phyloP scores from a whole-genome alignment of 2,329 filamentous ascomycete species.

The Didymella arachidicola region DNA sequence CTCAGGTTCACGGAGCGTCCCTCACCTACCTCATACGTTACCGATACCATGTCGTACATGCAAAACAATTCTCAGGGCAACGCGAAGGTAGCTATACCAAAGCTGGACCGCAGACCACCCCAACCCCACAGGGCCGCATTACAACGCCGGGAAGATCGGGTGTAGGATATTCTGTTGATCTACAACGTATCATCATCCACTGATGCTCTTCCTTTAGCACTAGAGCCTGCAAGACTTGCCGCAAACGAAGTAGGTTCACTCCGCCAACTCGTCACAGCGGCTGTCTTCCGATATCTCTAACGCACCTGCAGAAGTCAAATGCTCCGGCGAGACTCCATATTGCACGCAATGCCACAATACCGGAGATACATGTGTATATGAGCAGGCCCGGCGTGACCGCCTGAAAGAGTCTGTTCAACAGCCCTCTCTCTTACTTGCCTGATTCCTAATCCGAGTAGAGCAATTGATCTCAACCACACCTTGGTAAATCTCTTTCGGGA shows the following conservation, averaged over 20 bases:
- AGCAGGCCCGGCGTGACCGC: constrained; percentile 35
- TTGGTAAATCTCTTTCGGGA: constrained; percentile 30
- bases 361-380: constrained; percentile 30
- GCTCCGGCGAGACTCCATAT: constrained; percentile 33
- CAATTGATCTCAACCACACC: constrained; percentile 31
- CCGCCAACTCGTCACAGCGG: background rate
- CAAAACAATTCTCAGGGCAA: background rate
- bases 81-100: constrained; percentile 29
- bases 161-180: constrained; percentile 19
- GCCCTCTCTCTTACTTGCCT: background rate
- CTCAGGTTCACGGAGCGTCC: background rate
- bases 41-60: background rate
- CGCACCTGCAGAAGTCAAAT: constrained; percentile 31
- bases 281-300: background rate
- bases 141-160: constrained; percentile 28
- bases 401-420: constrained; percentile 27
- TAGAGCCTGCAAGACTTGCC: constrained; percentile 36
- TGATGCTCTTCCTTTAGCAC: constrained; percentile 14
- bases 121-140: constrained; percentile 14
- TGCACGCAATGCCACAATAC: constrained; percentile 30
- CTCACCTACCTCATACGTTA: background rate
- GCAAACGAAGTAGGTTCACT: constrained; percentile 30
- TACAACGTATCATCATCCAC: background rate
- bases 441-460: constrained; percentile 15
- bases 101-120: constrained; percentile 17